Evolutionary conservation across 2,329 filamentous ascomycete species (phyloP).

Genomic region (Diaporthe destruens): DNA sequence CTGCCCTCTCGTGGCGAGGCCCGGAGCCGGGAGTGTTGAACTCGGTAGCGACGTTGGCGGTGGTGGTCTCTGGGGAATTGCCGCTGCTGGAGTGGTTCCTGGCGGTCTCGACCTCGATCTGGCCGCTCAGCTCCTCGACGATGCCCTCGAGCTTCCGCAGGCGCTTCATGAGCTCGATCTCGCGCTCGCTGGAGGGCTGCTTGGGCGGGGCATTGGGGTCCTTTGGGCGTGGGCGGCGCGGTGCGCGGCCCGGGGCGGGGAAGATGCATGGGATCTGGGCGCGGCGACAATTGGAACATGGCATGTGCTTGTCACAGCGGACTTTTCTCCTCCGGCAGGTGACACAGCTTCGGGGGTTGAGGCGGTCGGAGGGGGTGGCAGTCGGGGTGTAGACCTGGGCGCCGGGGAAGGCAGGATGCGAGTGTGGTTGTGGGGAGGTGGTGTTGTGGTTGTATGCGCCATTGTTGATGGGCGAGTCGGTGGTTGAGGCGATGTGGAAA

Average conservation of each 20-base stretch:
- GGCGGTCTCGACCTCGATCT: constrained; percentile 68
- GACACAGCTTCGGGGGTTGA: constrained; percentile 45
- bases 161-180: constrained; percentile 78
- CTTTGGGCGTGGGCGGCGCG: constrained; percentile 74
- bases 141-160: constrained; percentile 81
- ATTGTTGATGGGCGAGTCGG: constrained; percentile 35
- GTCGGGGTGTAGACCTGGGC: constrained; percentile 48
- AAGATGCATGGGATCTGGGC: constrained; percentile 80
- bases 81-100: constrained; percentile 52
- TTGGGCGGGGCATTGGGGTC: constrained; percentile 73
- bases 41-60: constrained; percentile 44
- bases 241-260: constrained; percentile 79
- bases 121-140: constrained; percentile 76
- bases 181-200: constrained; percentile 71
- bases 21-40: constrained; percentile 40
- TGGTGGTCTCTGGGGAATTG: constrained; percentile 54
- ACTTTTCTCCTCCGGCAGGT: constrained; percentile 64
- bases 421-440: constrained; percentile 40
- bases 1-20: constrained; percentile 43
- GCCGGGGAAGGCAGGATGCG: constrained; percentile 45
- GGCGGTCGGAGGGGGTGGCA: constrained; percentile 44
- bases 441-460: constrained; percentile 33
- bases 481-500: constrained; percentile 36
- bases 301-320: constrained; percentile 82
- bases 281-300: constrained; percentile 80